A percentile compares a stretch with the other conserved stretches of the same genome.
Conservation (phyloP, 495 filamentous ascomycete species). For the Neurospora sp. region DNA sequence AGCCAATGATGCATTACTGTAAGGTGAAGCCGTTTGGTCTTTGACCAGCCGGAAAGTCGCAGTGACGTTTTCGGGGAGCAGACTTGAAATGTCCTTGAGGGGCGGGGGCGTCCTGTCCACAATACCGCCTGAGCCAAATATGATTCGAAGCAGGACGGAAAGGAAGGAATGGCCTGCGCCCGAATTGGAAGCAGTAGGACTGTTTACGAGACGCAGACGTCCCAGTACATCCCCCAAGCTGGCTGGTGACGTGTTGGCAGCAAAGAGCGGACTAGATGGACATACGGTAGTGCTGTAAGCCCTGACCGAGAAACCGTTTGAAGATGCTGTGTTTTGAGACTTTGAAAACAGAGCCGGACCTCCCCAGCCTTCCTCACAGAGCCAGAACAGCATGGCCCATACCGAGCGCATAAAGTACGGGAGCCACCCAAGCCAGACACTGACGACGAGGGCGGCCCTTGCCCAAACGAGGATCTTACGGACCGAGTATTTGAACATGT, state of each 20-base stretch:
- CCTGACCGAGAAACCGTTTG: slow-evolving; percentile 4
- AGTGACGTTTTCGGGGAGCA: background rate
- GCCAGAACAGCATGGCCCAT: slow-evolving; percentile 89
- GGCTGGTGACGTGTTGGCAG: slow-evolving; percentile 24
- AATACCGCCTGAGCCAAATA: slow-evolving; percentile 20
- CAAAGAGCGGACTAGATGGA: slow-evolving; percentile 36
- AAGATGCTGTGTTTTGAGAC: background rate
- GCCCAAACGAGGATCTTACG: slow-evolving; percentile 64
- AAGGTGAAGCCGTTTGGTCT: slow-evolving; percentile 3
- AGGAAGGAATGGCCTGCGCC: slow-evolving; percentile 17
- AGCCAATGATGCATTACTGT: background rate
- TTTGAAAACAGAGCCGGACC: slow-evolving; percentile 1
- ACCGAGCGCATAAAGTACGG: slow-evolving; percentile 85
- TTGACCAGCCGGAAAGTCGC: background rate
- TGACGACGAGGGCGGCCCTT: slow-evolving; percentile 63
- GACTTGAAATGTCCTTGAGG: background rate
- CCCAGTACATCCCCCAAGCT: slow-evolving; percentile 21
- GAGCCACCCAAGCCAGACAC: slow-evolving; percentile 80
- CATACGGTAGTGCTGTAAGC: slow-evolving; percentile 22
- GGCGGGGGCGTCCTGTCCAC: slow-evolving; percentile 6
- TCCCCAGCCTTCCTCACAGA: slow-evolving; percentile 87
- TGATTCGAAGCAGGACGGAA: slow-evolving; percentile 14
- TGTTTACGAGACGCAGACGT: slow-evolving; percentile 16
- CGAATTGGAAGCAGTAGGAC: slow-evolving; percentile 10
- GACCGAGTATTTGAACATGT: slow-evolving; percentile 59